These are phyloP conservation scores for Serendipita sp. DNA, from an alignment of 768 basidiomycete species.

Conservation along the genomic window DNA sequence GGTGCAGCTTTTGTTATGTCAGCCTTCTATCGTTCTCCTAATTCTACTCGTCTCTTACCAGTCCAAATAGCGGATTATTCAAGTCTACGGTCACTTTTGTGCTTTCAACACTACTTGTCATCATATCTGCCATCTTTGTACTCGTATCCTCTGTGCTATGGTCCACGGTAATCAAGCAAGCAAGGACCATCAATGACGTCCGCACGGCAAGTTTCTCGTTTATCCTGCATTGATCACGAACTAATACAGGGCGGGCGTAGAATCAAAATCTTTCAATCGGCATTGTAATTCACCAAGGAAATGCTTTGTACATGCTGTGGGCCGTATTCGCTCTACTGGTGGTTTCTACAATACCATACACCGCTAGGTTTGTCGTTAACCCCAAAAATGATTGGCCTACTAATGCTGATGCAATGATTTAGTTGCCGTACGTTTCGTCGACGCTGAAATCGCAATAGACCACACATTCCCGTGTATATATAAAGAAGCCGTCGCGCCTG, in stretches of 20 bases:
- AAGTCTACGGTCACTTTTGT: conserved; percentile 53
- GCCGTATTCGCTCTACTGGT: conserved; percentile 53
- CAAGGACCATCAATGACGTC: conserved; percentile 39
- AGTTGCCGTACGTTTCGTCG: conserved; percentile 74
- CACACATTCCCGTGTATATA: background rate
- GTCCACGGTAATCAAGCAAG: conserved; percentile 57
- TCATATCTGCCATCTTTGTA: conserved; percentile 42
- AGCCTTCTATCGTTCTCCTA: conserved; percentile 16
- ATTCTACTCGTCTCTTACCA: conserved; percentile 5
- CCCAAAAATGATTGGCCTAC: too few relatives aligned
- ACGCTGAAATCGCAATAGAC: conserved; percentile 19
- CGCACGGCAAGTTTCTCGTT: conserved; percentile 20
- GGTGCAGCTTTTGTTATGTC: conserved; percentile 51
- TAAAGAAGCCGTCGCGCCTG: background rate
- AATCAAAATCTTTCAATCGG: conserved; percentile 32
- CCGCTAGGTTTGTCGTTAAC: conserved; percentile 42
- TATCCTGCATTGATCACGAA: background rate
- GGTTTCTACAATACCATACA: conserved; percentile 53
- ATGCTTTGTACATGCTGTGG: conserved; percentile 54
- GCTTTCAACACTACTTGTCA: conserved; percentile 44
- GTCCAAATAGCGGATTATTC: conserved; percentile 38
- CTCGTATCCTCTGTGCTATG: conserved; percentile 59
- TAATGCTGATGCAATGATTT: background rate
- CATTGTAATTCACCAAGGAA: conserved; percentile 44
- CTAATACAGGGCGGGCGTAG: conserved; percentile 10